Evolutionary conservation across 768 basidiomycete genomes (phyloP), one percentile per base, ranked within the genome.

Genomic region (Xanthoconium stramineum): DNA sequence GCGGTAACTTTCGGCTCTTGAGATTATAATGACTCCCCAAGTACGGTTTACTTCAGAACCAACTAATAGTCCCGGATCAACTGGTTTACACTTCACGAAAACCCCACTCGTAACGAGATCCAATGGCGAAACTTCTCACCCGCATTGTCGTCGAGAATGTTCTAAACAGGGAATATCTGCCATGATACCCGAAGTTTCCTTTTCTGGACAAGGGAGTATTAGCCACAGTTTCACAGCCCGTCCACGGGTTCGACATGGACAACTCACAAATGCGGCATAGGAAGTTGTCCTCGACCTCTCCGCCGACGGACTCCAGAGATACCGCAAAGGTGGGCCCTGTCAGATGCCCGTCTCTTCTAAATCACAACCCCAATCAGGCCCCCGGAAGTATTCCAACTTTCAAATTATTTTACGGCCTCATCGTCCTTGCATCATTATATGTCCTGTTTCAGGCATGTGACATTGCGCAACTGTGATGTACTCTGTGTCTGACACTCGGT

Each of bases 401-500:
- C 32, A 58, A 45, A 37, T 11, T 53, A 47, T 37, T 66, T 5
- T 69, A 57, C 14, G 61, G 47, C 14, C 28, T 58, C 1, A 30
- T 64, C 8, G 35, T 47, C 10, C 15, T 61, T 7, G 54, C 44
- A 20, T 57, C 57, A 6, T 17, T 61, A 0, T 61, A 59, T 13
- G 40, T 57, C 13, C 40, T 66, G 13, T 64, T 57, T 56, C 65
- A 66, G 63, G 69, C 45, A 57, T 38, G 64, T 62, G 39, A 10
- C 36, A 4, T 20, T 3, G n/a, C 38, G 35, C 44, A 10, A 5
- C 9, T 17, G 46, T 30, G 14, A 17, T n/a, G 10, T 50, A 17
- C 33, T n/a, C 36, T 43, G 15, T n/a, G 36, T 52, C 35, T 60
- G 24, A 63, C 37, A 7, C 20, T 24, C 17, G 10, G 20, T n/a